phyloP scores from a whole-genome alignment of 169 alveolate species.

The Plasmodium ovale region DNA sequence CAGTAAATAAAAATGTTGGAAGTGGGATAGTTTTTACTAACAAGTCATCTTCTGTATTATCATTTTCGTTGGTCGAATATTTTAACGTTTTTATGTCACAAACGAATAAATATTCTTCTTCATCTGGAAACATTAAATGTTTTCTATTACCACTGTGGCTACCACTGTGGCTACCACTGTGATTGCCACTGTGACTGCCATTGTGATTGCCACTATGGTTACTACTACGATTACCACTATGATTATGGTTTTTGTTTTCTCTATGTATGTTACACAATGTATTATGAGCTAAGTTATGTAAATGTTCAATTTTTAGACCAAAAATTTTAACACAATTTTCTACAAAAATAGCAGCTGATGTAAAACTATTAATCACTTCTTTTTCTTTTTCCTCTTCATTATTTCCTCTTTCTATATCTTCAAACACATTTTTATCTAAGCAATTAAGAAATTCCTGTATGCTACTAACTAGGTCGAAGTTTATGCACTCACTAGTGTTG shows the following conservation, averaged over 20 bases:
- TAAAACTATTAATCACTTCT: conserved; percentile 42
- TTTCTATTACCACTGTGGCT: conserved; percentile 17
- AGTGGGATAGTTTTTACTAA: conserved; percentile 59
- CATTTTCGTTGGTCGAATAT: conserved; percentile 14
- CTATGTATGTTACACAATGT: conserved; percentile 56
- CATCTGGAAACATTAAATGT: conserved; percentile 26
- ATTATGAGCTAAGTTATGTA: conserved; percentile 72
- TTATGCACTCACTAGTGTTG: conserved; percentile 60
- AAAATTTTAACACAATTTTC: conserved; percentile 74
- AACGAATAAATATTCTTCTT: conserved; percentile 66
- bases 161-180: too few relatives aligned
- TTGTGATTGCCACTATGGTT: too few relatives aligned
- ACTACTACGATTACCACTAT: too few relatives aligned
- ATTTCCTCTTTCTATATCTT: conserved; percentile 27
- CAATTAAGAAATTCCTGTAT: conserved; percentile 49
- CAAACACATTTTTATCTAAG: conserved; percentile 42
- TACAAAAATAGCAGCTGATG: conserved; percentile 70
- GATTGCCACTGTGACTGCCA: too few relatives aligned
- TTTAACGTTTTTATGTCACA: conserved; percentile 50
- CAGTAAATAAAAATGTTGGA: conserved; percentile 57
- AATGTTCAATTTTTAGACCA: conserved; percentile 62
- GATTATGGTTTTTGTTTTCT: conserved; percentile 25
- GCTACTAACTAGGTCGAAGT: conserved; percentile 59
- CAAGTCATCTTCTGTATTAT: conserved; percentile 35
- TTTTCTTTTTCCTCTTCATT: conserved; percentile 25